phyloP scores from a whole-genome alignment of 352 stramenopile species.

The Phytophthora ramorum region DNA sequence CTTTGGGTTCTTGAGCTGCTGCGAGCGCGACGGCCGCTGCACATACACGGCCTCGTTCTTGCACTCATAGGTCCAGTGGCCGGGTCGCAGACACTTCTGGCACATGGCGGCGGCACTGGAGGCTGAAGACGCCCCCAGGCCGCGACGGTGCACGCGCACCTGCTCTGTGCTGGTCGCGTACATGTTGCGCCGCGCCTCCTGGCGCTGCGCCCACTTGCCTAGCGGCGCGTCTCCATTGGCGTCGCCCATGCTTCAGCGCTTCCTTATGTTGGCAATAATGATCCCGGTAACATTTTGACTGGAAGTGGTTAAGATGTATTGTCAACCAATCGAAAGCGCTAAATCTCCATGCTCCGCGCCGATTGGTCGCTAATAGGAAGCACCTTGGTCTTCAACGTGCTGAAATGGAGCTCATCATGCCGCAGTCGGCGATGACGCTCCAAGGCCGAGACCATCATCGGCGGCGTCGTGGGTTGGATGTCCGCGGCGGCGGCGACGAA shows the following conservation, averaged over 20 bases:
- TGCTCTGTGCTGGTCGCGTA: conserved; percentile 85
- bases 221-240: conserved; percentile 48
- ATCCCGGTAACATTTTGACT: background rate
- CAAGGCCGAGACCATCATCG: conserved; percentile 45
- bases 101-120: conserved; percentile 58
- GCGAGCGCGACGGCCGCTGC: conserved; percentile 74
- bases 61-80: conserved; percentile 91
- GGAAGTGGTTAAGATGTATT: conserved; percentile 7
- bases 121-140: conserved; percentile 21
- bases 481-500: conserved; percentile 69
- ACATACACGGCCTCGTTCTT: conserved; percentile 88
- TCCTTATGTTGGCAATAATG: background rate
- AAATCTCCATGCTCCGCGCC: conserved; percentile 16
- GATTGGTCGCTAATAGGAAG: conserved; percentile 30
- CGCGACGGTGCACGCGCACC: conserved; percentile 63
- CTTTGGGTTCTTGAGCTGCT: conserved; percentile 84
- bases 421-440: conserved; percentile 38
- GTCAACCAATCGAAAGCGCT: conserved; percentile 7
- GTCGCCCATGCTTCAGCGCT: conserved; percentile 34
- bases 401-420: conserved; percentile 22
- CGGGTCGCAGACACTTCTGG: conserved; percentile 82
- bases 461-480: conserved; percentile 59
- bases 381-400: conserved; percentile 13
- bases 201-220: conserved; percentile 70
- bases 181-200: conserved; percentile 84